Conservation (phyloP, 768 basidiomycete genomes). For the Boletus coccyginus region DNA sequence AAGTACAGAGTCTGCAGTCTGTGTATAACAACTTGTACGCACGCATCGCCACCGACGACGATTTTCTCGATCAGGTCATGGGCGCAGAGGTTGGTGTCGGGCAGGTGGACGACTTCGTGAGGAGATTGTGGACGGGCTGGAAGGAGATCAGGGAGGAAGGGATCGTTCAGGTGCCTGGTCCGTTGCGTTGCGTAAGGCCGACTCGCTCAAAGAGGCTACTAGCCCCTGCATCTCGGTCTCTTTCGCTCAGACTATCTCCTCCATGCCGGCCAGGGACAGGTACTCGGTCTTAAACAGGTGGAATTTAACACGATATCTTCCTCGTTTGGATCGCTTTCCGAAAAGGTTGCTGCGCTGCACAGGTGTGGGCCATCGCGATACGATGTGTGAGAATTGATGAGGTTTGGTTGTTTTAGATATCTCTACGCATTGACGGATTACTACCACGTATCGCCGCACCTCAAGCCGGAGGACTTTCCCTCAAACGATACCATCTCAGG, state of each 20-base stretch:
- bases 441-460: constrained; percentile 52
- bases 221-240: constrained; percentile 86
- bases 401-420: constrained; percentile 48
- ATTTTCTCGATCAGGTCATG: constrained; percentile 83
- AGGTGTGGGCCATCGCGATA: constrained; percentile 51
- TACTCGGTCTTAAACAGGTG: constrained; percentile 79
- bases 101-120: constrained; percentile 83
- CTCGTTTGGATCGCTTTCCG: constrained; percentile 81
- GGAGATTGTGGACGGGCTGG: constrained; percentile 85
- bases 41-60: constrained; percentile 71
- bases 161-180: constrained; percentile 44
- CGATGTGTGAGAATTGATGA: background rate
- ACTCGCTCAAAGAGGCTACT: constrained; percentile 3
- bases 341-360: constrained; percentile 69
- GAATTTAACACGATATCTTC: constrained; percentile 97
- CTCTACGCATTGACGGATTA: constrained; percentile 65
- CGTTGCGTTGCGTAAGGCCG: background rate
- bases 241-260: constrained; percentile 95
- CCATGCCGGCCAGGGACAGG: constrained; percentile 46
- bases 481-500: constrained; percentile 67
- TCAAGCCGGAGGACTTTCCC: constrained; percentile 62
- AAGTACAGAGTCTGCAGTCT: constrained; percentile 64
- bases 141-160: constrained; percentile 67
- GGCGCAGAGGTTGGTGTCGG: constrained; percentile 75
- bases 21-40: constrained; percentile 86